Conservation (phyloP, 331 rosid species). For the Dryas integrifolia region DNA sequence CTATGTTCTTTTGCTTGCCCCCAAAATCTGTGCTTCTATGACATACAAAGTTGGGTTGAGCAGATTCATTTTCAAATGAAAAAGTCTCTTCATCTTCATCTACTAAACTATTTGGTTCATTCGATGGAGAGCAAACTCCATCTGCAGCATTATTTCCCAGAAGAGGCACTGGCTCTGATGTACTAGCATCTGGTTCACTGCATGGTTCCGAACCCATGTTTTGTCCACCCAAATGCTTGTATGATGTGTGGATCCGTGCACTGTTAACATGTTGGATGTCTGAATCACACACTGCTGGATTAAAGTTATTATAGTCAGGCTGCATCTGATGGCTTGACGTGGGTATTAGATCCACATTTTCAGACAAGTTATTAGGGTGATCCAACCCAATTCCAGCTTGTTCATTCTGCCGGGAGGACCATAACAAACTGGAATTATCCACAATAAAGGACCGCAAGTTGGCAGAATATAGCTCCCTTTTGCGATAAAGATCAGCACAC, state of each 20-base stretch:
- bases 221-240: slow-evolving; percentile 43
- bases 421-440: slow-evolving; percentile 56
- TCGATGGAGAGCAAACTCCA: slow-evolving; percentile 60
- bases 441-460: slow-evolving; percentile 59
- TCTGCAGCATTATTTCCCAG: slow-evolving; percentile 48
- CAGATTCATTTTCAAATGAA: slow-evolving; percentile 49
- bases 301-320: slow-evolving; percentile 48
- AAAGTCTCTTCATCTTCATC: slow-evolving; percentile 72
- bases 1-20: slow-evolving; percentile 35
- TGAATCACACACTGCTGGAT: slow-evolving; percentile 47
- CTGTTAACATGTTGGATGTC: slow-evolving; percentile 42
- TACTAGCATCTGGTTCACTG: slow-evolving; percentile 73
- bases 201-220: slow-evolving; percentile 63
- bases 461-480: slow-evolving; percentile 70
- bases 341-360: slow-evolving; percentile 50
- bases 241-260: slow-evolving; percentile 38
- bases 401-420: slow-evolving; percentile 61
- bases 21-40: slow-evolving; percentile 30
- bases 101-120: slow-evolving; percentile 55
- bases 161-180: slow-evolving; percentile 65
- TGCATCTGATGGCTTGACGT: slow-evolving; percentile 54
- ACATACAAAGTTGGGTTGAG: slow-evolving; percentile 37
- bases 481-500: slow-evolving; percentile 67
- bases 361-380: slow-evolving; percentile 39
- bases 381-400: slow-evolving; percentile 53